A percentile compares a stretch with the other conserved stretches of the same genome.
phyloP scores from a whole-genome alignment of 2,329 filamentous ascomycete genomes.

The Sarocladium kiliense region DNA sequence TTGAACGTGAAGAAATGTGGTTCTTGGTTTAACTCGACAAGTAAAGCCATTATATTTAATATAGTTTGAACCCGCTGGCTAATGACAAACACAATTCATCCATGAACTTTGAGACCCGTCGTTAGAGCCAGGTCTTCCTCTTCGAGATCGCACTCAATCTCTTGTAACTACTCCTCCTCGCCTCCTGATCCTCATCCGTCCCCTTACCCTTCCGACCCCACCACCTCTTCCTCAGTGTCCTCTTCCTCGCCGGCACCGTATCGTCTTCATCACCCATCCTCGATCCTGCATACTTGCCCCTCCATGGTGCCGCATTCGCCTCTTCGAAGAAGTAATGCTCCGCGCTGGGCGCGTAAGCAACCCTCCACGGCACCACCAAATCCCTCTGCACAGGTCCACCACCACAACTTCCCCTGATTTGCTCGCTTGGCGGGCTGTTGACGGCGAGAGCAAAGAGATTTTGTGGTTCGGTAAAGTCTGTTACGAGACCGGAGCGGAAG shows the following conservation, averaged over 20 bases:
- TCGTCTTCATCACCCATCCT: not conserved
- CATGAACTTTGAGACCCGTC: too few species aligned
- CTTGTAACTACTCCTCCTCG: slow-evolving; percentile 3
- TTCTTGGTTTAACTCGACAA: too few species aligned
- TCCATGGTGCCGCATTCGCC: slow-evolving; percentile 21
- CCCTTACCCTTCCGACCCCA: not conserved
- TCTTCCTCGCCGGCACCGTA: not conserved
- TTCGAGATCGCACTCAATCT: not conserved
- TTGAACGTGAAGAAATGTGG: too few species aligned
- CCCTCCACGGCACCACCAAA: slow-evolving; percentile 35
- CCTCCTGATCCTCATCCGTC: not conserved
- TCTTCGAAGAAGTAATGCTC: slow-evolving; percentile 41
- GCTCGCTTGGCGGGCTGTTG: slow-evolving; percentile 43
- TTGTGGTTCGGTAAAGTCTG: slow-evolving; percentile 73
- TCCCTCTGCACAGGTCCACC: slow-evolving; percentile 29
- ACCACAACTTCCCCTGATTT: slow-evolving; percentile 33
- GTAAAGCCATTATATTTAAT: too few species aligned
- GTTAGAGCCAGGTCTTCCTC: not conserved
- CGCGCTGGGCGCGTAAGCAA: slow-evolving; percentile 29
- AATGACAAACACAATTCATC: too few species aligned
- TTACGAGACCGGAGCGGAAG: slow-evolving; percentile 55
- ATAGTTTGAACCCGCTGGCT: too few species aligned
- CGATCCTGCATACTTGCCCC: slow-evolving; percentile 18
- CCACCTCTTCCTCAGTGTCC: not conserved
- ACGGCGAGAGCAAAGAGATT: slow-evolving; percentile 70